Evolutionary conservation across 2,329 filamentous ascomycete species (phyloP), one percentile per base, ranked within the genome.

Genomic region (Microsporum ferrugineum): DNA sequence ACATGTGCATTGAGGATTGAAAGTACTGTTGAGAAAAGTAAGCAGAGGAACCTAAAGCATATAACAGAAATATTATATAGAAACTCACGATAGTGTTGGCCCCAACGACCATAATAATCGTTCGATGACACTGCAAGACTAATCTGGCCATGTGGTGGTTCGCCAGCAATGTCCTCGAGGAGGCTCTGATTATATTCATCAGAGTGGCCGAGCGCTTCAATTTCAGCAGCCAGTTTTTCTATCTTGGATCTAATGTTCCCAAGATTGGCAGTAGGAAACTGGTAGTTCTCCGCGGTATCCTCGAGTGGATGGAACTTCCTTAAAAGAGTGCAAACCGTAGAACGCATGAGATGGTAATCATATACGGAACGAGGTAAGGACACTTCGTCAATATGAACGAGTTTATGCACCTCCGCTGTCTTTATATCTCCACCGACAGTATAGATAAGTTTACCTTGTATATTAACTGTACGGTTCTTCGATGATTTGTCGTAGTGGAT

Each of bases 1-100:
- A 75, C 73, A 65, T 86, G 82, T 0, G 83, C 82, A 63, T 79
- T 77, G 31, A 80, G 78, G 1, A 85, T 73, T 5, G 80, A 82
- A 0, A 79, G 79, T 4, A 86, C 62, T 64, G n/a, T 36, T 34
- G 23, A 5, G 2, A 31, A 36, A 36, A 36, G 31, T 55, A 36
- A 51, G 51, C 17, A 36, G 27, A 17, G 12, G 43, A 36, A 12
- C 3, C 51, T 17, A 36, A 7, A 58, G 17, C 34, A 39, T 12
- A 29, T 5, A 27, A 36, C n/a, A 55, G 14, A 36, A 36, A 2
- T 14, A 47, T 36, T 5, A 43, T 27, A 33, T 23, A 7, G 23
- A 5, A 23, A 60, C 62, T 64, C 47, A 64, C 62, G 76, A 68
- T 82, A 86, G 68, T 85, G 82, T 3, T 68, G 66, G 5, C 83